phyloP scores from a whole-genome alignment of 139 green algal genomes.

The Auxenochlorella pyrenoidosa region DNA sequence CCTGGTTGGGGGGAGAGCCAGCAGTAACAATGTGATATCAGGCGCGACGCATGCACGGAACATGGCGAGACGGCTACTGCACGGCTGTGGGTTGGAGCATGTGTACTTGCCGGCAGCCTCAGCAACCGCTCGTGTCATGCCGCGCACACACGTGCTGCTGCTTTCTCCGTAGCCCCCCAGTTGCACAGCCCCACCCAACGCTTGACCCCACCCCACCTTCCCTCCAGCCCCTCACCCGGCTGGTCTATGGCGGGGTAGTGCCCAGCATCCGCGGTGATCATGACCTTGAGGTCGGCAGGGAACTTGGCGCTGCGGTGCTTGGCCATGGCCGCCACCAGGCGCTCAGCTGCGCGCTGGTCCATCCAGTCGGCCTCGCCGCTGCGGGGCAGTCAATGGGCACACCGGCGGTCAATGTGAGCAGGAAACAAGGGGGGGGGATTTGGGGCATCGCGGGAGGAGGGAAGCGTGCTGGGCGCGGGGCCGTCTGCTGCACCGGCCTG shows the following conservation, averaged over 20 bases:
- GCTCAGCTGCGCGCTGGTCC: constrained; percentile 50
- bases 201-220: background rate
- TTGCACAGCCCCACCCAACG: background rate
- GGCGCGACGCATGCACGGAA: background rate
- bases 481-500: no score
- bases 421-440: background rate
- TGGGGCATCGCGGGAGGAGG: background rate
- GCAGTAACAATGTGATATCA: no score
- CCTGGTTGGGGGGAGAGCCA: background rate
- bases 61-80: background rate
- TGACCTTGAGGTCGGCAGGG: constrained; percentile 43
- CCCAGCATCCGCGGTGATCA: constrained; percentile 25
- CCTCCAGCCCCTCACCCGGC: constrained; percentile 37
- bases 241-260: constrained; percentile 88
- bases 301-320: background rate
- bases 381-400: background rate
- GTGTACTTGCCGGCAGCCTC: background rate
- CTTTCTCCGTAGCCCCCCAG: background rate
- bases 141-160: background rate
- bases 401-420: background rate
- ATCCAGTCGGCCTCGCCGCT: constrained; percentile 87
- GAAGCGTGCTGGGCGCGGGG: no score
- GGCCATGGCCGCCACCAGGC: constrained; percentile 19
- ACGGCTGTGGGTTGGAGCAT: no score
- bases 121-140: background rate